Conservation (phyloP, 805 yeast genomes). For the Cyberlindnera maritima region DNA sequence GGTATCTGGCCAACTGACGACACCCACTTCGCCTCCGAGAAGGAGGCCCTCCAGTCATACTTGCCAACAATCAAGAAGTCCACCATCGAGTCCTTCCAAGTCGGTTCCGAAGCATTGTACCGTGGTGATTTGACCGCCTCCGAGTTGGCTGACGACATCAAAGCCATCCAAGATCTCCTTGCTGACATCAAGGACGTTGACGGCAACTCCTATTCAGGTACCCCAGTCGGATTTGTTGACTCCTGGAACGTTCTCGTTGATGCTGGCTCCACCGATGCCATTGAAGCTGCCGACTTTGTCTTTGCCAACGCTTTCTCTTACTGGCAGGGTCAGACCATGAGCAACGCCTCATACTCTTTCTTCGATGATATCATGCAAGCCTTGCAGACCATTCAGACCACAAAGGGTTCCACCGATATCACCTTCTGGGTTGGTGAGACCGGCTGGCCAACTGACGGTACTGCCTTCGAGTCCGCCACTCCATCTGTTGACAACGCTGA, state of each 20-base stretch:
- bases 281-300: slow-evolving; percentile 78
- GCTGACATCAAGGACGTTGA: slow-evolving; percentile 67
- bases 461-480: slow-evolving; percentile 58
- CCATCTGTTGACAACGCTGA: slow-evolving; percentile 77
- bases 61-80: slow-evolving; percentile 70
- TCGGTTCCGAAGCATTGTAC: slow-evolving; percentile 95
- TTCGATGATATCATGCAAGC: slow-evolving; percentile 98
- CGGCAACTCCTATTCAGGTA: slow-evolving; percentile 70
- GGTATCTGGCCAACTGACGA: slow-evolving; percentile 96
- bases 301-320: slow-evolving; percentile 96
- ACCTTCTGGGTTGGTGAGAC: slow-evolving; percentile 97
- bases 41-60: slow-evolving; percentile 63
- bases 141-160: slow-evolving; percentile 67
- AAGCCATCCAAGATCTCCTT: slow-evolving; percentile 57
- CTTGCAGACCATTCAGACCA: slow-evolving; percentile 78
- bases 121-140: slow-evolving; percentile 80
- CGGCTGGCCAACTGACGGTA: slow-evolving; percentile 94
- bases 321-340: slow-evolving; percentile 95
- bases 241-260: slow-evolving; percentile 93
- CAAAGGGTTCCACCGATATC: slow-evolving; percentile 83
- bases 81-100: slow-evolving; percentile 74
- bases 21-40: slow-evolving; percentile 70
- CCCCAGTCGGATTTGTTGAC: slow-evolving; percentile 90
- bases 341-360: slow-evolving; percentile 86
- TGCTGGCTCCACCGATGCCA: slow-evolving; percentile 66